Base-by-base conservation (phyloP, 495 filamentous ascomycete genomes). In the Trichoderma parareesei region DNA sequence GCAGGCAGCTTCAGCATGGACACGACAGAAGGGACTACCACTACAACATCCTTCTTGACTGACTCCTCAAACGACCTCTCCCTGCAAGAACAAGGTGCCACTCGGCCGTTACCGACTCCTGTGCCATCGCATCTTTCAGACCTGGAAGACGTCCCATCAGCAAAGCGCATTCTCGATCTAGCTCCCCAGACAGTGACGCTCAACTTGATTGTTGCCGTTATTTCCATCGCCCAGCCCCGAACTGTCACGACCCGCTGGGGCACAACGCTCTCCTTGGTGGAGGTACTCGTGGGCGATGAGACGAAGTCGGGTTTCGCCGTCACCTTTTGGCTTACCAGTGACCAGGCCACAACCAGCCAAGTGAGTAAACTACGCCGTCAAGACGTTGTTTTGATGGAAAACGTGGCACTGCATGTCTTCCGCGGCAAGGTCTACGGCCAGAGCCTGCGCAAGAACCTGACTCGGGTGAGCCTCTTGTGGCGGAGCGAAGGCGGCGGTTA, bases 201-300 rank as follows among this genome's bases (percentile, higher is more conserved):
- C 62, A 91, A 91, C 69, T 69, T 96, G 10, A 81, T 97, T 16
- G 88, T 88, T 16, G 90, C 88, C 10, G 77, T 97, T 66, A 87
- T 96, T 64, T 84, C 87, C 42, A 79, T 92, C 60, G 79, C 87
- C 5, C 78, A 85, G 38, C 81, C 87, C 3, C 86, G 89, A n/a
- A 70, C 72, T 0, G 75, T 86, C 46, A 77, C 71, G 64, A 86
- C 84, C 2, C 74, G 77, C 35, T 80, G 82, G 70, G 81, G 83
- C 11, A 68, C 75, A 1, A 82, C 82, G 0, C 80, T 87, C 57
- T 80, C 88, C 42, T 79, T 96, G 0, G 76, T 92, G 42, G 91
- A 96, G 69, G 72, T 95, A 5, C 79, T 92, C 1, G 90, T 97
- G 1, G 92, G 89, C 13, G 93, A 98, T 70, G 91, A 96, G 64